phyloP scores from a whole-genome alignment of 208 protist species.

The Strigomonas galati region DNA sequence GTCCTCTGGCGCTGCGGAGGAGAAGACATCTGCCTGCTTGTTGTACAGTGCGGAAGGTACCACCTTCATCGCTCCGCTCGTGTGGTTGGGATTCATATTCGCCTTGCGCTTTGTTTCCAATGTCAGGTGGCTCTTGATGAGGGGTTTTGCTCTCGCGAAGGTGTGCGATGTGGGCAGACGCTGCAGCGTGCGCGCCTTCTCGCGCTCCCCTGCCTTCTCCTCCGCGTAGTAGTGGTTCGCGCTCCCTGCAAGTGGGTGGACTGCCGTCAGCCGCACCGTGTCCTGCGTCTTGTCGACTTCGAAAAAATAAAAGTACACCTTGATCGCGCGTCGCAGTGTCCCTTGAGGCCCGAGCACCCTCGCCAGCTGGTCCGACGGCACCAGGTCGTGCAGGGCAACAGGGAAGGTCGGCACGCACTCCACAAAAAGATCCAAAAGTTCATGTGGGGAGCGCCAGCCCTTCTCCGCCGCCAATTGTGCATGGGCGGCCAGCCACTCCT shows the following conservation, averaged over 20 bases:
- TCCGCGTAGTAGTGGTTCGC: constrained; percentile 53
- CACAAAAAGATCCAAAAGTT: constrained; percentile 78
- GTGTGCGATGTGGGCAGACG: too few species aligned
- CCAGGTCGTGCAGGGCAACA: constrained; percentile 46
- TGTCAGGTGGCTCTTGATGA: constrained; percentile 2
- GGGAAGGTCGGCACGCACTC: constrained; percentile 82
- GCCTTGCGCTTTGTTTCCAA: too few species aligned
- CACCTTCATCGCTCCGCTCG: too few species aligned
- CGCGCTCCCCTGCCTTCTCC: constrained; percentile 7
- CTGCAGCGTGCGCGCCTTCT: neutral
- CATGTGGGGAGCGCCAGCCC: constrained; percentile 49
- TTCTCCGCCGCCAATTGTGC: constrained; percentile 52
- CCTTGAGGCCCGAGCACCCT: constrained; percentile 49
- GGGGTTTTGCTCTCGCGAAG: too few species aligned
- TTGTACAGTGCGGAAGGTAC: too few species aligned
- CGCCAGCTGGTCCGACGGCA: constrained; percentile 43
- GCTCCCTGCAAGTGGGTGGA: constrained; percentile 39
- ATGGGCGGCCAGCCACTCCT: constrained; percentile 48
- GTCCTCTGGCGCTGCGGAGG: neutral
- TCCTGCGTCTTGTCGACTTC: constrained; percentile 35
- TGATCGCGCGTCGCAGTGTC: constrained; percentile 47
- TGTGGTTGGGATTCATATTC: too few species aligned
- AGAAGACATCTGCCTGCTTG: too few species aligned
- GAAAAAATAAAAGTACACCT: constrained; percentile 75
- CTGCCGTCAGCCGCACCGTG: constrained; percentile 42